Evolutionary conservation across 805 yeast species (phyloP).

Genomic region (Jamesozyma lodderae): DNA sequence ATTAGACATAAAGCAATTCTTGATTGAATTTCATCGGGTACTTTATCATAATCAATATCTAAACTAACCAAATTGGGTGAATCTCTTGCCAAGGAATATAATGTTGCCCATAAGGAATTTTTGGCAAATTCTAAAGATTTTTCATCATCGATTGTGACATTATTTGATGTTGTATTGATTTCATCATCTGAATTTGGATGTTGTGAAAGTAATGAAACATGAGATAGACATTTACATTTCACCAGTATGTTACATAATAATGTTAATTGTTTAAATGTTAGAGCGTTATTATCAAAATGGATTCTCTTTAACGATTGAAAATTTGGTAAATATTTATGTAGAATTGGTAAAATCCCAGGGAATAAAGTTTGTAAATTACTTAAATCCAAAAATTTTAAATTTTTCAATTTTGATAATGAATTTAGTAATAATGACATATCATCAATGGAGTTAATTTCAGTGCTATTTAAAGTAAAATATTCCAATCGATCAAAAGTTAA

Average conservation of each 20-base stretch:
- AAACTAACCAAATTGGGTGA: constrained; percentile 57
- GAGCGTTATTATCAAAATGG: constrained; percentile 61
- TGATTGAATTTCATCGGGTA: constrained; percentile 57
- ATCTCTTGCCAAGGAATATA: constrained; percentile 60
- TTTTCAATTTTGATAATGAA: constrained; percentile 43
- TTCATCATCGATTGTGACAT: not conserved
- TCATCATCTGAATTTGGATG: not conserved
- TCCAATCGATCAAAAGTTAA: constrained; percentile 24
- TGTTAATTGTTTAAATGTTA: constrained; percentile 46
- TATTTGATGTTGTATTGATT: not conserved
- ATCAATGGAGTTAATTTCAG: constrained; percentile 46
- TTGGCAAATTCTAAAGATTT: constrained; percentile 30
- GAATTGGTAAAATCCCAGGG: constrained; percentile 48
- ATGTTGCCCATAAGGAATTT: constrained; percentile 50
- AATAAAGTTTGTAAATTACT: constrained; percentile 62
- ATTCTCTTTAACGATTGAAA: constrained; percentile 56
- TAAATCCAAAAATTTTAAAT: constrained; percentile 63
- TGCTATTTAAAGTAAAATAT: constrained; percentile 56
- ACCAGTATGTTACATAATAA: constrained; percentile 61
- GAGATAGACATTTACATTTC: constrained; percentile 55
- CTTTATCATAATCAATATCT: constrained; percentile 54
- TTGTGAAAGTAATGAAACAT: constrained; percentile 62
- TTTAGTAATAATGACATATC: constrained; percentile 43
- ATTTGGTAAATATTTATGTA: constrained; percentile 58
- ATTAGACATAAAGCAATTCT: constrained; percentile 71